A percentile compares a stretch with the other conserved stretches of the same genome.
Evolutionary conservation across 1,284 basidiomycete genomes (phyloP).

Genomic region (Papiliotrema flavescens): DNA sequence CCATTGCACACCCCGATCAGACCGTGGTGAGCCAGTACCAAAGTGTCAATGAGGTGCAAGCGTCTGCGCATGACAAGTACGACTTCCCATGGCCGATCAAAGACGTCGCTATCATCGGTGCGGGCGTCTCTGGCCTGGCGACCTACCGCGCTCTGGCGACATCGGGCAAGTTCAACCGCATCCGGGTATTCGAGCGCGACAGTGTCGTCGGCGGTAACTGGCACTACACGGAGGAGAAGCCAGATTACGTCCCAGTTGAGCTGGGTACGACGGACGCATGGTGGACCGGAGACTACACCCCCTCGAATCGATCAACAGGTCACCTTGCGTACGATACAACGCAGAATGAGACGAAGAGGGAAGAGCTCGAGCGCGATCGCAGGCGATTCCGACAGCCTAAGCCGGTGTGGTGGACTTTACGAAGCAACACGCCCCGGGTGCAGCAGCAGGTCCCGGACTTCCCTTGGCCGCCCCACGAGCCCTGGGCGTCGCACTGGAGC

Average conservation of each 20-base stretch:
- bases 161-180: constrained; percentile 4
- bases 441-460: constrained; percentile 14
- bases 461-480: constrained; percentile 9
- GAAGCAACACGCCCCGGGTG: constrained; percentile 11
- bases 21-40: too few species aligned
- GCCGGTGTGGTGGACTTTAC: constrained; percentile 12
- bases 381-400: constrained; percentile 8
- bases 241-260: constrained; percentile 6
- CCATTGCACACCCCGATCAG: too few species aligned
- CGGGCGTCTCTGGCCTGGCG: constrained; percentile 11
- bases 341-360: background rate
- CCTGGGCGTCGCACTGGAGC: constrained; percentile 11
- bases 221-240: constrained; percentile 14
- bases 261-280: constrained; percentile 3
- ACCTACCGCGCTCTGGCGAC: constrained; percentile 7
- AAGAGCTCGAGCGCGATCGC: constrained; percentile 6
- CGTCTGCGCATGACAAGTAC: constrained; percentile 16
- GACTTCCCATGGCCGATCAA: constrained; percentile 50
- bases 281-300: constrained; percentile 14
- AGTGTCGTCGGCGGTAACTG: constrained; percentile 12
- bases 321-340: background rate
- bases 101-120: constrained; percentile 15
- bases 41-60: too few species aligned
- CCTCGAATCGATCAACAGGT: background rate
- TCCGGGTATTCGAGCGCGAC: constrained; percentile 14